Percentiles rank a stretch among this genome's conserved stretches.
Evolutionary conservation across 2,329 filamentous ascomycete genomes (phyloP).

Genomic region (Myotisia sp.): DNA sequence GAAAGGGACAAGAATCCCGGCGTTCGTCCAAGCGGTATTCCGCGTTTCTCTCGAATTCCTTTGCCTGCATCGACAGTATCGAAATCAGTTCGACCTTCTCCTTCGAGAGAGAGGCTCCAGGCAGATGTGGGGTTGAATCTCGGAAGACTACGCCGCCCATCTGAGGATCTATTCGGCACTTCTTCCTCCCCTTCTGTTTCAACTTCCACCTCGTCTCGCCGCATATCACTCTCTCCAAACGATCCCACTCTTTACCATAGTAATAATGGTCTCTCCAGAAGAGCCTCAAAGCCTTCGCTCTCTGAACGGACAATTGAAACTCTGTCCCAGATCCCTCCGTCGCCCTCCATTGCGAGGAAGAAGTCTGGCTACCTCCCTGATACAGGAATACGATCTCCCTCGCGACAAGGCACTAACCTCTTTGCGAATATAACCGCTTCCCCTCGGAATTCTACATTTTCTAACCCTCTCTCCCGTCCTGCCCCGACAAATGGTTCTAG

Average conservation of each 20-base stretch:
- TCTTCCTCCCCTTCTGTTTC: constrained; percentile 15
- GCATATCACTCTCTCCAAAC: neutral
- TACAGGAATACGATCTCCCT: constrained; percentile 22
- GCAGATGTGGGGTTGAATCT: constrained; percentile 26
- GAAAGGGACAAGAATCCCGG: constrained; percentile 20
- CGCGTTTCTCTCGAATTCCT: constrained; percentile 40
- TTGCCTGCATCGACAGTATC: constrained; percentile 30
- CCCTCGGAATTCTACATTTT: neutral
- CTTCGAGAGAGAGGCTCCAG: constrained; percentile 35
- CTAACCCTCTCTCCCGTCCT: neutral
- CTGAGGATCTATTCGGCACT: constrained; percentile 26
- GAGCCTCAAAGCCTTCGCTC: constrained; percentile 18
- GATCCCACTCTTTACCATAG: constrained; percentile 1
- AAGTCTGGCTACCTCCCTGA: constrained; percentile 45
- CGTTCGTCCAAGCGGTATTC: constrained; percentile 29
- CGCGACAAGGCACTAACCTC: constrained; percentile 13
- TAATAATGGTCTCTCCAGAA: neutral
- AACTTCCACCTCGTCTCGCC: neutral
- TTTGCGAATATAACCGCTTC: neutral
- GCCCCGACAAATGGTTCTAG: neutral
- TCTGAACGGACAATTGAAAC: constrained; percentile 73
- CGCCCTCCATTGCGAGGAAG: constrained; percentile 53
- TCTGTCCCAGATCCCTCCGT: constrained; percentile 60
- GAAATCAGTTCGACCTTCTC: constrained; percentile 33
- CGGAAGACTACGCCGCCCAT: constrained; percentile 25